phyloP scores from a whole-genome alignment of 148 eudicot species.

The Beta vulgaris region DNA sequence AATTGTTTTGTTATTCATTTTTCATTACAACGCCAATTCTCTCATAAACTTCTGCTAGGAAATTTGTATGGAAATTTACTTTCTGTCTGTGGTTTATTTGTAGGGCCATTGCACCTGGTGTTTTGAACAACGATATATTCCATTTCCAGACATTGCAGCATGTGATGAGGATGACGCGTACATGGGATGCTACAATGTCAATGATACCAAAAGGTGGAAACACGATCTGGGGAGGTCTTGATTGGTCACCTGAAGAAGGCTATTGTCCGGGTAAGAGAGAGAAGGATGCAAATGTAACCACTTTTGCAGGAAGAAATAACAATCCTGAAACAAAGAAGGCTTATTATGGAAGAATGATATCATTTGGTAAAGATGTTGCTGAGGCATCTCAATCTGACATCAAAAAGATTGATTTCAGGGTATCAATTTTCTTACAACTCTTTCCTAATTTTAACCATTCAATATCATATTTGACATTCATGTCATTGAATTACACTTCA shows the following conservation, averaged over 20 bases:
- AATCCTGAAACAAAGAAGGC: slow-evolving; percentile 37
- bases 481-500: no score
- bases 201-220: slow-evolving; percentile 98
- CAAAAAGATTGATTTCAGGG: slow-evolving; percentile 80
- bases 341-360: slow-evolving; percentile 79
- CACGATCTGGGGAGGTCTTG: slow-evolving; percentile 93
- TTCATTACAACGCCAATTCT: no score
- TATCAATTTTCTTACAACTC: slow-evolving; percentile 25
- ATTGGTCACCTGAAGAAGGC: slow-evolving; percentile 93
- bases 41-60: no score
- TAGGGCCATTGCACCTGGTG: slow-evolving; percentile 85
- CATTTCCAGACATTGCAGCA: slow-evolving; percentile 78
- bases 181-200: slow-evolving; percentile 99
- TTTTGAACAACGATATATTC: slow-evolving; percentile 74
- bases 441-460: background rate
- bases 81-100: slow-evolving; percentile 24
- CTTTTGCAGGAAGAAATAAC: slow-evolving; percentile 26
- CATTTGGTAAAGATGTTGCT: slow-evolving; percentile 76
- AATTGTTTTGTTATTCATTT: background rate
- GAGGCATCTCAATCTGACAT: slow-evolving; percentile 56
- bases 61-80: background rate
- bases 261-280: slow-evolving; percentile 46
- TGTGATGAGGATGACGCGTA: slow-evolving; percentile 89
- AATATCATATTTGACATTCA: background rate
- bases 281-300: slow-evolving; percentile 36